Evolutionary conservation across 441 rosid species (phyloP), one percentile per base, ranked within the genome.

Genomic region (Gossypium schwendimanii): DNA sequence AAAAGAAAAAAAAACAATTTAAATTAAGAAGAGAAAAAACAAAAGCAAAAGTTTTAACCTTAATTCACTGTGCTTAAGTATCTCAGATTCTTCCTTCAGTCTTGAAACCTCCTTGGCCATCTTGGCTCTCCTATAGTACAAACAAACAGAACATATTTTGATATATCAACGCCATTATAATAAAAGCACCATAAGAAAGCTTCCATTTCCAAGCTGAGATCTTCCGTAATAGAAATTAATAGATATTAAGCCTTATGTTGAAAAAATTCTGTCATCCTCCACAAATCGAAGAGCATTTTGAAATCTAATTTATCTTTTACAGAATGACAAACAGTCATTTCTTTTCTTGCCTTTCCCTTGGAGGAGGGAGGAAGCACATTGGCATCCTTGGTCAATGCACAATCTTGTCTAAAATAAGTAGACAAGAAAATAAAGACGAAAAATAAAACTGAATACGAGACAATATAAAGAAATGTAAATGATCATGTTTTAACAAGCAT

Each of bases 81-180:
- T 61, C 67, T 82, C 81, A 47, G 79, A 83, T 83, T 95, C 97
- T 80, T 93, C 96, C 83, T 89, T 93, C 74, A 93, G 75, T 77
- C 78, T 86, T 60, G 96, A 91, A 73, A 87, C 76, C 82, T 95
- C 99, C 71, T 86, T 87, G 11, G 94, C 96, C 91, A 95, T 93
- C 80, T 84, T 88, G 78, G 87, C 89, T 81, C 98, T 88, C 95
- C 99, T 95, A 73, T 14, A 79, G 71, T 63, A 61, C 54, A 77
- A 76, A 61, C 54, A 77, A 76, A 75, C 77, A 59, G 21, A 67
- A 17, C 61, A 61, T 17, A 36, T 55, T 55, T 64, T 15, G 59
- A 70, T 79, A 60, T 69, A 58, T 72, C 15, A 26, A 60, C 59
- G 31, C 31, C 12, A 72, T 36, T 14, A 23, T 44, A 58, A 41